Conservation (phyloP, 441 rosid species). For the Pelargonium cotyledonis region DNA sequence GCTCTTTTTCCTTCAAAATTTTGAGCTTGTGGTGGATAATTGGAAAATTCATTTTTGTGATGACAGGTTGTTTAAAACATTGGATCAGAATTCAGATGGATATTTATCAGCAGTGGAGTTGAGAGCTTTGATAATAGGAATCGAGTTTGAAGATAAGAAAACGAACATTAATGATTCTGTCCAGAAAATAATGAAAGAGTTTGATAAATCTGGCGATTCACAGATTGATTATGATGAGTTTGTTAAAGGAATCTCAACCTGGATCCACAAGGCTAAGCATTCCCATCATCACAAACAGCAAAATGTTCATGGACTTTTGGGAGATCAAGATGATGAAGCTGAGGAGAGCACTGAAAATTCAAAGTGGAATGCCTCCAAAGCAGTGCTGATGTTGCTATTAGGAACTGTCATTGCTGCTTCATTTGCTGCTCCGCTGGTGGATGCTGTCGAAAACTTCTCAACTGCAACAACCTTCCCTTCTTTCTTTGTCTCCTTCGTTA, state of each 20-base stretch:
- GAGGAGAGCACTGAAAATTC: neutral
- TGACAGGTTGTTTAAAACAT: constrained; percentile 15
- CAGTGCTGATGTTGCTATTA: constrained; percentile 24
- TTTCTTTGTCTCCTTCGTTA: constrained; percentile 30
- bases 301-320: constrained; percentile 2
- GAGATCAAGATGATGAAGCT: constrained; percentile 13
- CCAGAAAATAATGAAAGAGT: constrained; percentile 17
- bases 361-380: constrained; percentile 22
- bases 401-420: constrained; percentile 27
- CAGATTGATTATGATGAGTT: constrained; percentile 22
- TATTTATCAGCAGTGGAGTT: constrained; percentile 15
- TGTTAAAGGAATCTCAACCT: constrained; percentile 22
- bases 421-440: constrained; percentile 32
- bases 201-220: constrained; percentile 21
- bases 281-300: neutral
- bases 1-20: neutral
- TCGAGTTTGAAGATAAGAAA: constrained; percentile 20
- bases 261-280: constrained; percentile 24
- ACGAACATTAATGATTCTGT: constrained; percentile 21
- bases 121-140: constrained; percentile 18
- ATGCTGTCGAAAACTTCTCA: constrained; percentile 28
- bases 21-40: no score
- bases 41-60: neutral
- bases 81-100: constrained; percentile 21
- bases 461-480: constrained; percentile 31